Percentiles rank a stretch among this genome's conserved stretches.
phyloP scores from a whole-genome alignment of 768 basidiomycete species.

The Lactarius akahatsu region DNA sequence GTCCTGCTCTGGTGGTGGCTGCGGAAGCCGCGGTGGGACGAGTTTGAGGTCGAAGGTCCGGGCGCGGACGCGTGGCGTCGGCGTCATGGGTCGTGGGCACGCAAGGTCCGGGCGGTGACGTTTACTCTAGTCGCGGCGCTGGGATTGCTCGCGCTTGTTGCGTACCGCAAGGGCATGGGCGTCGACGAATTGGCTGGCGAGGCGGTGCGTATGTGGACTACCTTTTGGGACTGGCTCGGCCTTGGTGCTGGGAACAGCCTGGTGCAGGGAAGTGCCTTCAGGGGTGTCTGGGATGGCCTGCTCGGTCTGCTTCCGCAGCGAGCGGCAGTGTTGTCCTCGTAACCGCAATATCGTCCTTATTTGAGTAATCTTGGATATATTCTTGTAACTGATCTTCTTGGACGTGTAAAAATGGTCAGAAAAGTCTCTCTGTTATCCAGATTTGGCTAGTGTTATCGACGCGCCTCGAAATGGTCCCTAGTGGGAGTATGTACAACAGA shows the following conservation, averaged over 20 bases:
- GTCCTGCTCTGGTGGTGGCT: slow-evolving; percentile 25
- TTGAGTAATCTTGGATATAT: not conserved
- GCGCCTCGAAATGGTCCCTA: not conserved
- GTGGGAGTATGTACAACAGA: too few relatives aligned
- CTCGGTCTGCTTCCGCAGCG: not conserved
- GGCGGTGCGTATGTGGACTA: not conserved
- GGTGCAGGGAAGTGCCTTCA: not conserved
- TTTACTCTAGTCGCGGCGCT: not conserved
- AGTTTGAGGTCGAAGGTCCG: slow-evolving; percentile 12
- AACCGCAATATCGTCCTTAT: not conserved
- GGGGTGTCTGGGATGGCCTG: not conserved
- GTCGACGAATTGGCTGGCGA: not conserved
- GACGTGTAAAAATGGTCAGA: not conserved
- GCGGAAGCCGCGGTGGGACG: slow-evolving; percentile 17
- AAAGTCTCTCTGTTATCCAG: not conserved
- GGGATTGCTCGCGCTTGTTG: not conserved
- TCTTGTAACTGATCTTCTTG: not conserved
- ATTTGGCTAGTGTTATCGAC: not conserved
- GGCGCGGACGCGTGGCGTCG: slow-evolving; percentile 13
- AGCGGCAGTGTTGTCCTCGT: not conserved
- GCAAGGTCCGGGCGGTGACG: not conserved
- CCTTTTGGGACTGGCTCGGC: not conserved
- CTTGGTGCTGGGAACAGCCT: not conserved
- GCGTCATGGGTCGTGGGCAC: slow-evolving; percentile 2
- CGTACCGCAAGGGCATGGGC: not conserved